phyloP scores from a whole-genome alignment of 2,329 filamentous ascomycete species.

The Alternaria consortialis region DNA sequence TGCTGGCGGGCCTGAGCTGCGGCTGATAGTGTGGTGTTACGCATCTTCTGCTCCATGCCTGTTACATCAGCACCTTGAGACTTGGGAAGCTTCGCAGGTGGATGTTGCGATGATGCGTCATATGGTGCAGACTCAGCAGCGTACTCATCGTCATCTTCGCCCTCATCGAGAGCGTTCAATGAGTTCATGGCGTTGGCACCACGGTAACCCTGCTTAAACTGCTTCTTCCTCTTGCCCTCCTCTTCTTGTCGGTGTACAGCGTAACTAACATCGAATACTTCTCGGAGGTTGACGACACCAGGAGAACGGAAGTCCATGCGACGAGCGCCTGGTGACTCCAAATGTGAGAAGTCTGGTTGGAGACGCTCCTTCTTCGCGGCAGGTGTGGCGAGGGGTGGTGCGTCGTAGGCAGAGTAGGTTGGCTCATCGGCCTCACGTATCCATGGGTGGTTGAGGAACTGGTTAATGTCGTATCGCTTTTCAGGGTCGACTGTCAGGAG shows the following conservation, averaged over 20 bases:
- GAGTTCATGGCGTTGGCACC: slow-evolving; percentile 70
- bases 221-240: slow-evolving; percentile 89
- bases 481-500: slow-evolving; percentile 93
- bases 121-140: slow-evolving; percentile 68
- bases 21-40: slow-evolving; percentile 78
- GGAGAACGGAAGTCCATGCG: slow-evolving; percentile 94
- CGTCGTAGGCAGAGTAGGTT: slow-evolving; percentile 72
- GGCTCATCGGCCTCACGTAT: slow-evolving; percentile 75
- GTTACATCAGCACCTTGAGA: slow-evolving; percentile 69
- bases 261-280: slow-evolving; percentile 98
- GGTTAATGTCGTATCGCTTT: slow-evolving; percentile 89
- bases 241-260: slow-evolving; percentile 97
- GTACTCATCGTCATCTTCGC: slow-evolving; percentile 72
- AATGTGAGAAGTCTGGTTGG: slow-evolving; percentile 61
- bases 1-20: slow-evolving; percentile 69
- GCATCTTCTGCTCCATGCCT: slow-evolving; percentile 86
- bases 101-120: slow-evolving; percentile 57
- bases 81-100: slow-evolving; percentile 73
- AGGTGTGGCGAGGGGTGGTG: slow-evolving; percentile 76
- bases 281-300: slow-evolving; percentile 91
- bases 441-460: slow-evolving; percentile 97
- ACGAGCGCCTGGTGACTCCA: slow-evolving; percentile 70
- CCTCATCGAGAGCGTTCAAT: slow-evolving; percentile 71
- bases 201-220: slow-evolving; percentile 75
- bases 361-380: slow-evolving; percentile 66